phyloP scores from a whole-genome alignment of 169 alveolate species.

The Ichthyophthirius multifiliis region DNA sequence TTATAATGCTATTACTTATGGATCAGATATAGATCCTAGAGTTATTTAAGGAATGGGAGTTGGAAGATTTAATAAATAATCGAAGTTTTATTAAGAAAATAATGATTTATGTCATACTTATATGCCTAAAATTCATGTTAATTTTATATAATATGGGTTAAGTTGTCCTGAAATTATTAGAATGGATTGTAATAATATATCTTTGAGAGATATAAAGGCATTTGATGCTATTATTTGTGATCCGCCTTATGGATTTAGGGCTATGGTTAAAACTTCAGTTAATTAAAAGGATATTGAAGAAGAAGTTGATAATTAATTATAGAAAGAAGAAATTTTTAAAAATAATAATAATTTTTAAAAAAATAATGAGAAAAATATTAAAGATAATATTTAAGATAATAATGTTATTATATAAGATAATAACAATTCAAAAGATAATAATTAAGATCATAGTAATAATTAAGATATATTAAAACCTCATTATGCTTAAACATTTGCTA shows the following conservation, averaged over 20 bases:
- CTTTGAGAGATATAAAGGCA: slow-evolving; percentile 55
- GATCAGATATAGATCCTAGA: slow-evolving; percentile 94
- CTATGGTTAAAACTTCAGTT: slow-evolving; percentile 75
- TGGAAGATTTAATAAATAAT: slow-evolving; percentile 38
- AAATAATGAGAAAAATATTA: background rate
- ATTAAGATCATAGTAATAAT: background rate
- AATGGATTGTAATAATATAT: slow-evolving; percentile 40
- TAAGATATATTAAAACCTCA: background rate
- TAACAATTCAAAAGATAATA: background rate
- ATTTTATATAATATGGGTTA: slow-evolving; percentile 86
- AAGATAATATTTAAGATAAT: background rate
- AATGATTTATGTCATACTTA: slow-evolving; percentile 41
- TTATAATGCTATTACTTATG: slow-evolving; percentile 90
- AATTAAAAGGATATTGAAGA: slow-evolving; percentile 28
- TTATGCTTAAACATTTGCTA: background rate
- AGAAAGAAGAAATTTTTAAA: background rate
- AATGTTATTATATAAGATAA: background rate
- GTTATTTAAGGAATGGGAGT: slow-evolving; percentile 38
- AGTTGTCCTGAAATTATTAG: slow-evolving; percentile 81
- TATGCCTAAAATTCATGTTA: slow-evolving; percentile 75
- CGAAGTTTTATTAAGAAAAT: slow-evolving; percentile 1
- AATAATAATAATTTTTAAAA: background rate
- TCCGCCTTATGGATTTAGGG: slow-evolving; percentile 97
- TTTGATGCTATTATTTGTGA: slow-evolving; percentile 96
- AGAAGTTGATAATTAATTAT: background rate